A percentile compares a stretch with the other conserved stretches of the same genome.
Conservation (phyloP, 1,284 basidiomycete genomes). For the Irpex rosettiformis region DNA sequence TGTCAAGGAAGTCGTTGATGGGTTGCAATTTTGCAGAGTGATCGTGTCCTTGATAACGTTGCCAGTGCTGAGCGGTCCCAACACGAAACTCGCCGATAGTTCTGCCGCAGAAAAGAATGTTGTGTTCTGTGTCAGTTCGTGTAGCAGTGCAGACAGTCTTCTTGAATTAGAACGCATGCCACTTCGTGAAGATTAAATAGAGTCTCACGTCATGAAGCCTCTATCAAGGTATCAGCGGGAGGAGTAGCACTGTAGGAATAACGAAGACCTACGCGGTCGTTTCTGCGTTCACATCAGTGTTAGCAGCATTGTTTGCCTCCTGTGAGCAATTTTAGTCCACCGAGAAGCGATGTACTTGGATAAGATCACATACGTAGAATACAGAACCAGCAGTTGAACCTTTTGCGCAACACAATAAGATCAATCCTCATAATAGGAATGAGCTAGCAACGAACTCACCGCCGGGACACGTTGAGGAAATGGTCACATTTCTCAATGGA, state of each 20-base stretch:
- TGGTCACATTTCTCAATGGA: neutral
- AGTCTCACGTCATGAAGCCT: neutral
- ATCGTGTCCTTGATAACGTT: neutral
- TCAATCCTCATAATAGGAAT: neutral
- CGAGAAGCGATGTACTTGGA: neutral
- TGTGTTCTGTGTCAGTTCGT: neutral
- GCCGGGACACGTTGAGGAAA: neutral
- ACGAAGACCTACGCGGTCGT: neutral
- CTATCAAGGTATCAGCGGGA: neutral
- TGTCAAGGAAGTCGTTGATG: neutral
- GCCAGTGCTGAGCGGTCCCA: neutral
- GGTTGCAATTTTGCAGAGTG: neutral
- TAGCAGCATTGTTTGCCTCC: neutral
- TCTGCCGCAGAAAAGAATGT: neutral
- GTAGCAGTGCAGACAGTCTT: neutral
- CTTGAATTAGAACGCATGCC: neutral
- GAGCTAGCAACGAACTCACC: constrained; percentile 1
- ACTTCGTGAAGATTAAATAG: neutral
- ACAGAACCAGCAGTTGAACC: neutral
- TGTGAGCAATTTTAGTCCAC: neutral
- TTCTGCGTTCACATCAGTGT: neutral
- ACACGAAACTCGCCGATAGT: neutral
- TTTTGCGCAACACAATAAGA: neutral
- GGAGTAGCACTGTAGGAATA: neutral
- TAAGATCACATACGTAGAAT: neutral